phyloP scores from a whole-genome alignment of 108 stramenopile species.

The Nitzschia sp. region DNA sequence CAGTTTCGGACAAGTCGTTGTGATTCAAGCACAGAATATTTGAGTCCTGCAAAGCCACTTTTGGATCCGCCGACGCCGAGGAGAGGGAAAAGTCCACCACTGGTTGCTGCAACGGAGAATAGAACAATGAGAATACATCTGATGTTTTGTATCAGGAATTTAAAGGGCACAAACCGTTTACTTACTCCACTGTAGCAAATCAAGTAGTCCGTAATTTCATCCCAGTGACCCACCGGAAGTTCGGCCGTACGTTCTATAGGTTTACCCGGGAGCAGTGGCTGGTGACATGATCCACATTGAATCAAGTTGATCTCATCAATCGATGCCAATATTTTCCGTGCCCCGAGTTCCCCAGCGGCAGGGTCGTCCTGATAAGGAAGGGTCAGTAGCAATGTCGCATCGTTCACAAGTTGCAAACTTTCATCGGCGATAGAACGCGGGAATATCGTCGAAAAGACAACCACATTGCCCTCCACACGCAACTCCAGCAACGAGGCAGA shows the following conservation, averaged over 20 bases:
- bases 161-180: neutral
- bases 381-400: neutral
- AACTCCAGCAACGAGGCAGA: constrained; percentile 8
- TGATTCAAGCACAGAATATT: constrained; percentile 58
- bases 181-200: constrained; percentile 58
- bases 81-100: constrained; percentile 41
- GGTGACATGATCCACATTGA: constrained; percentile 56
- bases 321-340: neutral
- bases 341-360: neutral
- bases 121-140: constrained; percentile 7
- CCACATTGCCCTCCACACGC: neutral
- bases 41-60: constrained; percentile 59
- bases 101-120: constrained; percentile 29
- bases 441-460: constrained; percentile 7
- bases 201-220: constrained; percentile 83
- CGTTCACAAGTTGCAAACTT: neutral
- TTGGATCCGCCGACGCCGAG: constrained; percentile 34
- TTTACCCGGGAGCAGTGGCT: constrained; percentile 29
- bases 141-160: neutral
- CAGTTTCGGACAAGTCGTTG: constrained; percentile 39
- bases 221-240: constrained; percentile 78
- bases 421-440: neutral
- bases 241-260: constrained; percentile 36
- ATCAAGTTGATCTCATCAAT: constrained; percentile 35
- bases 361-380: neutral